Conservation (phyloP, 139 green algal species). For the Medakamo hakoo region DNA sequence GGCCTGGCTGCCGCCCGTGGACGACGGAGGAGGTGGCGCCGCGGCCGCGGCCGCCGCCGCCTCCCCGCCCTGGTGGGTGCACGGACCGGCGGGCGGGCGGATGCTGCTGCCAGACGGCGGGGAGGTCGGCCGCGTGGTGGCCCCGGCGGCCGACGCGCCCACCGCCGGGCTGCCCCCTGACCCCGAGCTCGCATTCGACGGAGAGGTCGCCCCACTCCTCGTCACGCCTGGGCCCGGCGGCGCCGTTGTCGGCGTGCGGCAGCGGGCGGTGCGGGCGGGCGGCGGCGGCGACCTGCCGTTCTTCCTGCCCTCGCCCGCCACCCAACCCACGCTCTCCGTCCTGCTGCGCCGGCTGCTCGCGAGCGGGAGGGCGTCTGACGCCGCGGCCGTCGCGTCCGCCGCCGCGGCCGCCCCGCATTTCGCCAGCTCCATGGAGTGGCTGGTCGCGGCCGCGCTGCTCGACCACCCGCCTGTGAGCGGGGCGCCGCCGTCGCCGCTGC, state of each 20-base stretch:
- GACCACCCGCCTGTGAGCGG: constrained; percentile 22
- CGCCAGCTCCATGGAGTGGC: constrained; percentile 80
- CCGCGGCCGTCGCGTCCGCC: neutral
- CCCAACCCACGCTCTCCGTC: constrained; percentile 82
- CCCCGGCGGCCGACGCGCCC: too few species aligned
- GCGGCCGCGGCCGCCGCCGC: too few species aligned
- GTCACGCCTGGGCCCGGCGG: constrained; percentile 63
- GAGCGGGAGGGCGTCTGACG: constrained; percentile 22
- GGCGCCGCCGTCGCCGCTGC: too few species aligned
- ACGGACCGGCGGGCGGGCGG: too few species aligned
- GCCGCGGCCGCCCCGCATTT: constrained; percentile 46
- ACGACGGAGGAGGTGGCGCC: too few species aligned
- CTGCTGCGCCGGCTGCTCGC: constrained; percentile 75
- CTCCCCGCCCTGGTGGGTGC: too few species aligned
- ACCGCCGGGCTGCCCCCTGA: constrained; percentile 21
- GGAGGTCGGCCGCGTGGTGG: too few species aligned
- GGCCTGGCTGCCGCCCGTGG: constrained; percentile 46
- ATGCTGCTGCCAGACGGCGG: too few species aligned
- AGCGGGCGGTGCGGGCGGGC: constrained; percentile 27
- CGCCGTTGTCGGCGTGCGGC: constrained; percentile 63
- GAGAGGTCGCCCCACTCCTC: constrained; percentile 82
- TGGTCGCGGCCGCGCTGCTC: constrained; percentile 87
- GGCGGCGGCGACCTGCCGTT: constrained; percentile 1
- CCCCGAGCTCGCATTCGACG: constrained; percentile 92
- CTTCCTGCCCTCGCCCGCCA: constrained; percentile 67